phyloP scores from a whole-genome alignment of 2,329 filamentous ascomycete species.

The Arachnopeziza araneosa region DNA sequence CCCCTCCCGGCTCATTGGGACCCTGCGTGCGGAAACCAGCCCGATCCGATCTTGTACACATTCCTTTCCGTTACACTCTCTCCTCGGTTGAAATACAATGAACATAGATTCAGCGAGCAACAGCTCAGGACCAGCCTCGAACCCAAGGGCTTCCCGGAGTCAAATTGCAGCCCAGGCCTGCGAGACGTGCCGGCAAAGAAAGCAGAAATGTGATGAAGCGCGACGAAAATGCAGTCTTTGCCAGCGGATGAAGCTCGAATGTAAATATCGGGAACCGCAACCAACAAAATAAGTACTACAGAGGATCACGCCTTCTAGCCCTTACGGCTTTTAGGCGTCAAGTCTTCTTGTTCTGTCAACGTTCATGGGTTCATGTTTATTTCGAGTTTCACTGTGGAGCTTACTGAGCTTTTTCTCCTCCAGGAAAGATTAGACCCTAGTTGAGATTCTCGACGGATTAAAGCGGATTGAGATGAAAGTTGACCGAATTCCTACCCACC shows the following conservation, averaged over 20 bases:
- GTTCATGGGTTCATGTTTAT: neutral
- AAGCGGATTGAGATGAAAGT: constrained; percentile 51
- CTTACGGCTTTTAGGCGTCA: neutral
- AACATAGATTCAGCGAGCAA: constrained; percentile 23
- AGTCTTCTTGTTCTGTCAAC: neutral
- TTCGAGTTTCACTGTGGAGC: neutral
- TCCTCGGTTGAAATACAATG: constrained; percentile 12
- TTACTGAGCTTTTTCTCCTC: constrained; percentile 14
- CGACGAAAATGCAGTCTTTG: constrained; percentile 57
- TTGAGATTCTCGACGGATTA: constrained; percentile 53
- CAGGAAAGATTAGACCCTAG: constrained; percentile 58
- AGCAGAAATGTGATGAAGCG: constrained; percentile 60
- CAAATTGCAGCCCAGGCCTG: constrained; percentile 51
- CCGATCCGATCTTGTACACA: neutral
- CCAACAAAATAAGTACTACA: constrained; percentile 52
- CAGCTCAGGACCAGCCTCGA: constrained; percentile 24
- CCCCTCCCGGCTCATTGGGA: neutral
- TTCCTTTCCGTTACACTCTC: neutral
- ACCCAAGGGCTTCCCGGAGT: constrained; percentile 36
- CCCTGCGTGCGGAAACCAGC: neutral
- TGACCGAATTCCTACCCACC: constrained; percentile 34
- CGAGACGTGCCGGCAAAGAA: constrained; percentile 53
- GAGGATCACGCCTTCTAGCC: neutral
- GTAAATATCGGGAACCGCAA: constrained; percentile 47
- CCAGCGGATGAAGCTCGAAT: constrained; percentile 50